Evolutionary conservation across 192 early-diverging fungal genomes (phyloP), one percentile per base, ranked within the genome.

Genomic region (Coemansia sp.): DNA sequence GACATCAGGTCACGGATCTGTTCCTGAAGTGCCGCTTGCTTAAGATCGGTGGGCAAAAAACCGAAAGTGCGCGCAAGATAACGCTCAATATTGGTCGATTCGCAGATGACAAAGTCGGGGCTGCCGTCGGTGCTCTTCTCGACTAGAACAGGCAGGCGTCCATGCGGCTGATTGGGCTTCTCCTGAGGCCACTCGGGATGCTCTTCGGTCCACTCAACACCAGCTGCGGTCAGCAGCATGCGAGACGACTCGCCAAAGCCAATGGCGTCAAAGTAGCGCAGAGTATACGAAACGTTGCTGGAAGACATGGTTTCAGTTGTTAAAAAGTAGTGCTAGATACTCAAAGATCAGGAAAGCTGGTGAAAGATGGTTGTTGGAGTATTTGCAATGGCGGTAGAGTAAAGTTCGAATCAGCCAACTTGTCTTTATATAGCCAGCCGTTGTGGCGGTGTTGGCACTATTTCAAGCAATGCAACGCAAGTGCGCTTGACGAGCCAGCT

Each of bases 51-150:
- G 9, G 76, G 76, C 48, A 68, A 24, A 28, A 80, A 65, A 21
- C 67, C 74, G 53, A 81, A 83, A 61, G 70, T 78, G 62, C 58
- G 48, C 5, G 81, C 61, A 6, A 85, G 60, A 42, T 84, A 84
- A 46, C 84, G 83, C 52, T 80, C 81, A 42, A 85, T 84, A 0
- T 71, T 71, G 14, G 63, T 46, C 0, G 31, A 34, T 6, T 34
- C 31, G 31, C 31, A 34, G 0, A 34, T 34, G 7, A 34, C 31
- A 34, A 34, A 34, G 8, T 34, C 31, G 31, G 31, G 31, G 31
- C 31, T 34, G 8, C 66, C 64, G 40, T 73, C 56, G 23, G 51
- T 46, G 26, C 61, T 64, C 28, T 60, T 64, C 20, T 74, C 67
- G 4, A 67, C 47, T n/a, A 74, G 61, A 1, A 69, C 71, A 12